phyloP scores from a whole-genome alignment of 179 eudicot genomes.

The Carnegiea gigantea region DNA sequence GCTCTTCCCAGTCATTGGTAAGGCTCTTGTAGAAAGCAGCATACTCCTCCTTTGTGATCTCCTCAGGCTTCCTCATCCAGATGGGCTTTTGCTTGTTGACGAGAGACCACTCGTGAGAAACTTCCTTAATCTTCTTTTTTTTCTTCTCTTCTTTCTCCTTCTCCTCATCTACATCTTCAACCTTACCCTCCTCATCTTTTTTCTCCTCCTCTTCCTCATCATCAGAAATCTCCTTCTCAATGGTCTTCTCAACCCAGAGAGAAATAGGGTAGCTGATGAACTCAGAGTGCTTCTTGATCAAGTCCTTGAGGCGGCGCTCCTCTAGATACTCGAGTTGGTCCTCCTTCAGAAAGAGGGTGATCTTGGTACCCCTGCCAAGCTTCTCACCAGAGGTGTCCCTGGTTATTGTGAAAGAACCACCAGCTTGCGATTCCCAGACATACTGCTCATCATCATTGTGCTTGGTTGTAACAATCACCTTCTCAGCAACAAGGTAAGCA shows the following conservation, averaged over 20 bases:
- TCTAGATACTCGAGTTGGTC: slow-evolving; percentile 91
- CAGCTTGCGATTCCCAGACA: slow-evolving; percentile 86
- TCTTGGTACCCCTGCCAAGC: slow-evolving; percentile 83
- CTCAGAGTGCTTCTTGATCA: slow-evolving; percentile 83
- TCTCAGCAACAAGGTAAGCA: slow-evolving; percentile 68
- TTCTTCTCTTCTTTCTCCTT: slow-evolving; percentile 85
- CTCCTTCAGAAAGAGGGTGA: slow-evolving; percentile 65
- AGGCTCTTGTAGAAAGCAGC: slow-evolving; percentile 88
- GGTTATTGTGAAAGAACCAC: slow-evolving; percentile 86
- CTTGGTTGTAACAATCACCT: slow-evolving; percentile 69
- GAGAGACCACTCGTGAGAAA: slow-evolving; percentile 66
- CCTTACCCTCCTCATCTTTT: slow-evolving; percentile 84
- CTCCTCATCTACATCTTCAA: slow-evolving; percentile 84
- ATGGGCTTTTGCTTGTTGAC: slow-evolving; percentile 84
- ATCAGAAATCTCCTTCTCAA: slow-evolving; percentile 84
- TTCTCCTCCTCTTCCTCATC: slow-evolving; percentile 84
- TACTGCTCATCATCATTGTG: slow-evolving; percentile 90
- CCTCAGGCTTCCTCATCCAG: slow-evolving; percentile 93
- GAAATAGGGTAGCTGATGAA: slow-evolving; percentile 88
- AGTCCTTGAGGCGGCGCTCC: slow-evolving; percentile 77
- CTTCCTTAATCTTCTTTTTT: slow-evolving; percentile 82
- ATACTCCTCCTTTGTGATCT: slow-evolving; percentile 77
- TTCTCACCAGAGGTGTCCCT: slow-evolving; percentile 69
- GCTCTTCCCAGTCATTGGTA: slow-evolving; percentile 90
- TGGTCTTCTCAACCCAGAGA: slow-evolving; percentile 82